Evolutionary conservation across 306 rosid species (phyloP).

Genomic region (Macrotyloma uniflorum): DNA sequence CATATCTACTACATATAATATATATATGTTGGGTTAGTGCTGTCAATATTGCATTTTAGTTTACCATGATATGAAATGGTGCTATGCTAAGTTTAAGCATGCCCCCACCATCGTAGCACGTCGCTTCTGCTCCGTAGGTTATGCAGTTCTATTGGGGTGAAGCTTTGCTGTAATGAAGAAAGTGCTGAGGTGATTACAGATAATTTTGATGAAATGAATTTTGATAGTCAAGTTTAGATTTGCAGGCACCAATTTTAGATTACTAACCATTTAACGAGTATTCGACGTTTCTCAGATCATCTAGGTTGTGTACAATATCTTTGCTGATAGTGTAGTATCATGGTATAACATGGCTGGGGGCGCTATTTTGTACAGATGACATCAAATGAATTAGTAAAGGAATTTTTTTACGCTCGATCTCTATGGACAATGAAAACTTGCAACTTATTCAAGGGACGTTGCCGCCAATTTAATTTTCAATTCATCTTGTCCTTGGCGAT

Average conservation of each 20-base stretch:
- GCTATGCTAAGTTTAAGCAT: slow-evolving; percentile 36
- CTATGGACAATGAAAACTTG: slow-evolving; percentile 22
- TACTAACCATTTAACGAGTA: slow-evolving; percentile 47
- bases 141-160: slow-evolving; percentile 34
- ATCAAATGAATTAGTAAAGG: slow-evolving; percentile 51
- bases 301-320: slow-evolving; percentile 61
- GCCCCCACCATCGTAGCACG: slow-evolving; percentile 12
- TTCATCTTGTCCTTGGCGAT: neutral
- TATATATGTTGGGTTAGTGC: slow-evolving; percentile 35
- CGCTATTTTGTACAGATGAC: slow-evolving; percentile 62
- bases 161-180: slow-evolving; percentile 39
- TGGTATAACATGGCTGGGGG: slow-evolving; percentile 41
- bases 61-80: slow-evolving; percentile 23
- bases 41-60: slow-evolving; percentile 35
- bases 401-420: slow-evolving; percentile 38
- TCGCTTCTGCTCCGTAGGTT: slow-evolving; percentile 23
- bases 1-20: neutral
- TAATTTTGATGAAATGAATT: slow-evolving; percentile 28
- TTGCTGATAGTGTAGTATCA: slow-evolving; percentile 37
- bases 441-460: slow-evolving; percentile 29
- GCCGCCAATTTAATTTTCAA: neutral
- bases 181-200: slow-evolving; percentile 29
- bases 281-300: slow-evolving; percentile 43
- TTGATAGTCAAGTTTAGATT: slow-evolving; percentile 38
- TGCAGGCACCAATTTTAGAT: slow-evolving; percentile 34